Percentiles rank a stretch among this genome's conserved stretches.
Conservation (phyloP, 805 yeast species). For the Hanseniaspora clermontiae region DNA sequence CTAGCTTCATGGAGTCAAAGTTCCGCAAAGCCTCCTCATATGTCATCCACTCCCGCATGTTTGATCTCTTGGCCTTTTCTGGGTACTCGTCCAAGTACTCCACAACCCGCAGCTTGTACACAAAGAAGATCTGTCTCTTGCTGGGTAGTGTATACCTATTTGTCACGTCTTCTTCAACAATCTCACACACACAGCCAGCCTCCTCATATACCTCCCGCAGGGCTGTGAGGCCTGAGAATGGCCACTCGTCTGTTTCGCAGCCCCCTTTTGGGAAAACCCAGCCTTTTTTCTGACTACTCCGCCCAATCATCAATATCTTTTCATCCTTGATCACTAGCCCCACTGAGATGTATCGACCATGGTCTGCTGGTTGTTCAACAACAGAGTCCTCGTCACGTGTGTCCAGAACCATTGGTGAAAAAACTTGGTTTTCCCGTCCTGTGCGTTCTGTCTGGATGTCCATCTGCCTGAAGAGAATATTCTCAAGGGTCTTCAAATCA, state of each 20-base stretch:
- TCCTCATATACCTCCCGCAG: conserved; percentile 95
- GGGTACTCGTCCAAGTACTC: background rate
- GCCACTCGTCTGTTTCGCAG: conserved; percentile 64
- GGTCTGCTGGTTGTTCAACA: background rate
- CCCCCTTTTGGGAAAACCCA: conserved; percentile 98
- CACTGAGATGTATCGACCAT: conserved; percentile 74
- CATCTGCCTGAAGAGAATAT: background rate
- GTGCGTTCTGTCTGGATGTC: background rate
- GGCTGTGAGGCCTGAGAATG: conserved; percentile 40
- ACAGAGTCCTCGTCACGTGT: background rate
- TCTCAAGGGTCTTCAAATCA: background rate
- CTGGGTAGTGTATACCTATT: conserved; percentile 24
- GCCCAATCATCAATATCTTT: conserved; percentile 56
- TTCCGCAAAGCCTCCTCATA: background rate
- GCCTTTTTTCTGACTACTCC: conserved; percentile 34
- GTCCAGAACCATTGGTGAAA: background rate
- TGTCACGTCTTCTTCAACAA: conserved; percentile 45
- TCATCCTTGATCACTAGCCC: conserved; percentile 57
- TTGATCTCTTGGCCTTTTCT: background rate
- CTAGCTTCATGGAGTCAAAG: background rate
- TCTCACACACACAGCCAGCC: conserved; percentile 70
- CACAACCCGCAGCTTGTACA: background rate
- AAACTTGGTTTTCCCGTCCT: conserved; percentile 6
- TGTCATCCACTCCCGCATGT: background rate
- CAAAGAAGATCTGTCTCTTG: conserved; percentile 2